Percentiles rank a stretch among this genome's conserved stretches.
Conservation (phyloP, 495 filamentous ascomycete species). For the Neurospora cerealis region DNA sequence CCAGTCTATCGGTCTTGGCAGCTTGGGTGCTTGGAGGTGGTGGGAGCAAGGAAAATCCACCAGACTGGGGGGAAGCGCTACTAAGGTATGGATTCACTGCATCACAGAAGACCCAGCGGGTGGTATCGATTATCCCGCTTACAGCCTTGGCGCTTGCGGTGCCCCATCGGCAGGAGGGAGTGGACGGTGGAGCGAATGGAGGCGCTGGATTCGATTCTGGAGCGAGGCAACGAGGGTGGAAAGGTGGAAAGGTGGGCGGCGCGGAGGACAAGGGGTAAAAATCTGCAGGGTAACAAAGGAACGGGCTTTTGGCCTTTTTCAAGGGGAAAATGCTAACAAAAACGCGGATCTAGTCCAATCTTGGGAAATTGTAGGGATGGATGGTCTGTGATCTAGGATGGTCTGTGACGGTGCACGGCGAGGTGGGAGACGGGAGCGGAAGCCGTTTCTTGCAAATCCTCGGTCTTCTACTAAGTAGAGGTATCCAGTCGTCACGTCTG, state of each 20-base stretch:
- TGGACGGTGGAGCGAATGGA: neutral
- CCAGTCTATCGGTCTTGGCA: neutral
- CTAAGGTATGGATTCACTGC: neutral
- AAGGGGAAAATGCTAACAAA: neutral
- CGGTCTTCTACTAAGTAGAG: no score
- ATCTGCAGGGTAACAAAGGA: neutral
- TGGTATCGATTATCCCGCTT: neutral
- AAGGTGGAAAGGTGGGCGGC: neutral
- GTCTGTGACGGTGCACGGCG: neutral
- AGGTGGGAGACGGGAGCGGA: neutral
- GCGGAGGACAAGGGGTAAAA: neutral
- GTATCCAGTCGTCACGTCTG: neutral
- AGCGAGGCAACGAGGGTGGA: neutral
- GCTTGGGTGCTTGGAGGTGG: neutral
- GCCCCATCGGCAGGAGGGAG: neutral
- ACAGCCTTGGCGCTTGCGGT: neutral
- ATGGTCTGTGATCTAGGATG: neutral
- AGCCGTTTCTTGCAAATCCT: neutral
- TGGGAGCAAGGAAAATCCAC: neutral
- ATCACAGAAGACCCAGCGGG: neutral
- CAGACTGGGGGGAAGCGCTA: neutral
- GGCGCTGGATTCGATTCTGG: neutral
- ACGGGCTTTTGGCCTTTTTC: neutral
- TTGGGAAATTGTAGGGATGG: neutral
- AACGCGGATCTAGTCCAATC: neutral